Percentiles rank a stretch among this genome's conserved stretches.
These are phyloP conservation scores for Blastobotrys parvus DNA, from an alignment of 805 yeast species.

Conservation along the genomic window DNA sequence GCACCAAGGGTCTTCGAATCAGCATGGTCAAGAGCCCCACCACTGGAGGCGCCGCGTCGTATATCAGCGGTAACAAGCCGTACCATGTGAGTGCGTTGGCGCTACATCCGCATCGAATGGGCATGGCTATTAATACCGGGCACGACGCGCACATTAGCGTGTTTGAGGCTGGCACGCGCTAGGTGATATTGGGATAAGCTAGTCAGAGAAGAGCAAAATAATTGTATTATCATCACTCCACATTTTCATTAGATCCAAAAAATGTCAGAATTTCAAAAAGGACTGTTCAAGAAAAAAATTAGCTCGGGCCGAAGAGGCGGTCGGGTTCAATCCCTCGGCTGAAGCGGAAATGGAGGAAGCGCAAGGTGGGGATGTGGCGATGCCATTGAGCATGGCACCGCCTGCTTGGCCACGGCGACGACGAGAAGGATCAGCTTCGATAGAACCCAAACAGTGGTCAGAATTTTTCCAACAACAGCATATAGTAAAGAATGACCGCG, in stretches of 20 bases:
- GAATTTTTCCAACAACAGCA: constrained; percentile 30
- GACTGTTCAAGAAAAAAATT: constrained; percentile 12
- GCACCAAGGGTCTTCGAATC: constrained; percentile 72
- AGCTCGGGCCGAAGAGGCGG: neutral
- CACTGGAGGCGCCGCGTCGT: constrained; percentile 11
- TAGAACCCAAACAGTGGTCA: constrained; percentile 22
- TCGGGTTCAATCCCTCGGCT: neutral
- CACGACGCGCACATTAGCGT: constrained; percentile 68
- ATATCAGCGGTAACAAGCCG: constrained; percentile 22
- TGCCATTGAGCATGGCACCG: neutral
- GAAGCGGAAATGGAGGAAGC: neutral
- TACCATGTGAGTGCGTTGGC: constrained; percentile 56
- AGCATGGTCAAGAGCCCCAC: constrained; percentile 46
- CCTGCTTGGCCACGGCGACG: neutral
- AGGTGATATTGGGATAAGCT: no score
- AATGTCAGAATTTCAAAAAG: constrained; percentile 9
- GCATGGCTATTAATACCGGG: constrained; percentile 75
- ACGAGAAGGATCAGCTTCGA: neutral
- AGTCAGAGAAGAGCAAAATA: no score
- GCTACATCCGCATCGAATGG: constrained; percentile 92
- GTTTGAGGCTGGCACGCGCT: neutral
- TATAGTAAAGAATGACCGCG: constrained; percentile 10
- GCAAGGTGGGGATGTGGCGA: neutral
- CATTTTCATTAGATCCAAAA: neutral
- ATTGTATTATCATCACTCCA: no score